Evolutionary conservation across 306 rosid genomes (phyloP).

Genomic region (Fragaria ananassa): DNA sequence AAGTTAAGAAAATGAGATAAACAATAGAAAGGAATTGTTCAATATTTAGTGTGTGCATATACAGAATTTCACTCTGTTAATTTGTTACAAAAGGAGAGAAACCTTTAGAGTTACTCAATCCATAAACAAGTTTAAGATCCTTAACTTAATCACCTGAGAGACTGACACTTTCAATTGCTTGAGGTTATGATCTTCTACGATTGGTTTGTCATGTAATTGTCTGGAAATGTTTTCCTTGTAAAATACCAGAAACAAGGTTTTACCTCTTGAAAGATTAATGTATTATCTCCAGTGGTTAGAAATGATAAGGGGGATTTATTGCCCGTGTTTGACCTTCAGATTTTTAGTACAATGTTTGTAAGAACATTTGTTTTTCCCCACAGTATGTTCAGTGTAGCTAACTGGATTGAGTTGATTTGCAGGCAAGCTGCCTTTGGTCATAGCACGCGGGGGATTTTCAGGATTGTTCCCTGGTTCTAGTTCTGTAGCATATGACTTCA

Average conservation of each 20-base stretch:
- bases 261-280: background rate
- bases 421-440: conserved; percentile 63
- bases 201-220: background rate
- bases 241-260: background rate
- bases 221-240: background rate
- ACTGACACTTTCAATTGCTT: background rate
- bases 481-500: conserved; percentile 32
- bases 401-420: conserved; percentile 1
- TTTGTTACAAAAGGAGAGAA: too few relatives aligned
- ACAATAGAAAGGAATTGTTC: too few relatives aligned
- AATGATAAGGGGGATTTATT: background rate
- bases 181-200: background rate
- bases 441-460: conserved; percentile 88
- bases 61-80: too few relatives aligned
- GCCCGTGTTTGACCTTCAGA: background rate
- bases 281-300: background rate
- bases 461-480: conserved; percentile 85
- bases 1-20: too few relatives aligned
- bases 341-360: background rate
- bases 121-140: background rate
- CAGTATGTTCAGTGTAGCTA: background rate
- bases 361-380: background rate
- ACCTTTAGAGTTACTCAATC: background rate
- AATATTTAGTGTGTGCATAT: too few relatives aligned
- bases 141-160: background rate